Percentiles rank a stretch among this genome's conserved stretches.
Conservation (phyloP, 345 rosid species). For the Salix caprea region DNA sequence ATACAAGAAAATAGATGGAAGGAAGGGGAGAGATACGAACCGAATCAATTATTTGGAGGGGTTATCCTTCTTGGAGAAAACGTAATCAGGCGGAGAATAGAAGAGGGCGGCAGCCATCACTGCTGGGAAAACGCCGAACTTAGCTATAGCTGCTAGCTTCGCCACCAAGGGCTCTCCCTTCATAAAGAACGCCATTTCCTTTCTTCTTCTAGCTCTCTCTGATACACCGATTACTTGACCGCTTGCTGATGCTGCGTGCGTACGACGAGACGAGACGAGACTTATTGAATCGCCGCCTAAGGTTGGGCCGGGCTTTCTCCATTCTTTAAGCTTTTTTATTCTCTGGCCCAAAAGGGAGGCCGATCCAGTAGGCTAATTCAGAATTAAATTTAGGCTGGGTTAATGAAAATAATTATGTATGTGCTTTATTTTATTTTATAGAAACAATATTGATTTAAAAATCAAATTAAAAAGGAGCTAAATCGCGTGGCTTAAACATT, state of each 20-base stretch:
- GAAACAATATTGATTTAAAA: too few relatives aligned
- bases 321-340: background rate
- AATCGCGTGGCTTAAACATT: fast-evolving
- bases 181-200: slow-evolving; percentile 37
- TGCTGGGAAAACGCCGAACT: slow-evolving; percentile 53
- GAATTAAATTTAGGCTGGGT: too few relatives aligned
- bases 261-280: background rate
- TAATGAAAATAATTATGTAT: too few relatives aligned
- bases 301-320: background rate
- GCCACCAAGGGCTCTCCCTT: slow-evolving; percentile 67
- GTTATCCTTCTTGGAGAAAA: background rate
- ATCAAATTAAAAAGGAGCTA: too few relatives aligned
- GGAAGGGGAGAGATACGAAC: background rate
- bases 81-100: slow-evolving; percentile 51
- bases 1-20: background rate
- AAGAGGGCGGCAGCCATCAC: slow-evolving; percentile 62
- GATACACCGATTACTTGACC: background rate
- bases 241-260: background rate
- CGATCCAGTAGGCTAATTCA: too few relatives aligned
- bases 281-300: background rate
- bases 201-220: background rate
- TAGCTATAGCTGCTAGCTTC: slow-evolving; percentile 50
- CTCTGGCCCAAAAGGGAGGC: too few relatives aligned
- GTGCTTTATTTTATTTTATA: too few relatives aligned
- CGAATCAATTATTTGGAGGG: slow-evolving; percentile 4